phyloP scores from a whole-genome alignment of 1,284 basidiomycete genomes.

The Sanghuangporus weigelae region DNA sequence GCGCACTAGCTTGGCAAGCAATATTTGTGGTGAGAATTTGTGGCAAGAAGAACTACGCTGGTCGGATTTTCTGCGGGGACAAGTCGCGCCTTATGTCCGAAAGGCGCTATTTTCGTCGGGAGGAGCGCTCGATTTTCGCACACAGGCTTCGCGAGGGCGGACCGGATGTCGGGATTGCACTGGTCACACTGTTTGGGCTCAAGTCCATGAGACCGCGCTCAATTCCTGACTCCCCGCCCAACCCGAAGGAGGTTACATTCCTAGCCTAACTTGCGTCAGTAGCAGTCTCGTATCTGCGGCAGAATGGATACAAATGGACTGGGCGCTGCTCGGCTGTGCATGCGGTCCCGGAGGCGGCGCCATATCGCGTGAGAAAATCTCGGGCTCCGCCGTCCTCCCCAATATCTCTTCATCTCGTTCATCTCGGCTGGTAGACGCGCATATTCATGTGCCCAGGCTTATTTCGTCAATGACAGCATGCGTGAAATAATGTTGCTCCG shows the following conservation, averaged over 20 bases:
- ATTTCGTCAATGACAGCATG: neutral
- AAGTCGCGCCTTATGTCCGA: neutral
- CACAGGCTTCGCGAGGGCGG: neutral
- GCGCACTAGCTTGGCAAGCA: neutral
- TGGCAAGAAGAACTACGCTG: neutral
- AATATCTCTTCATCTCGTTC: neutral
- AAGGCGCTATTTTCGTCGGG: neutral
- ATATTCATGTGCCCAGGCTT: neutral
- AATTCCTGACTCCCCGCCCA: neutral
- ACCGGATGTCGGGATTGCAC: neutral
- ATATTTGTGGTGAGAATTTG: neutral
- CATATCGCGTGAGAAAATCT: neutral
- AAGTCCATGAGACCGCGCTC: neutral
- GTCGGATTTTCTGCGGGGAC: slow-evolving; percentile 9
- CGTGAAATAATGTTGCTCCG: neutral
- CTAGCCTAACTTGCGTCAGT: neutral
- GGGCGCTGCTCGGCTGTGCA: neutral
- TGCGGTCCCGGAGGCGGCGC: neutral
- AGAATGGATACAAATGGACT: neutral
- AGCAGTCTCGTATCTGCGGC: neutral
- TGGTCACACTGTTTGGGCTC: neutral
- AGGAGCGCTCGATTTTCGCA: neutral
- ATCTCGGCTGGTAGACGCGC: neutral
- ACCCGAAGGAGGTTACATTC: neutral
- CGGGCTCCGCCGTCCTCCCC: neutral